Evolutionary conservation across 345 rosid genomes (phyloP).

Genomic region (Murraya koenigii): DNA sequence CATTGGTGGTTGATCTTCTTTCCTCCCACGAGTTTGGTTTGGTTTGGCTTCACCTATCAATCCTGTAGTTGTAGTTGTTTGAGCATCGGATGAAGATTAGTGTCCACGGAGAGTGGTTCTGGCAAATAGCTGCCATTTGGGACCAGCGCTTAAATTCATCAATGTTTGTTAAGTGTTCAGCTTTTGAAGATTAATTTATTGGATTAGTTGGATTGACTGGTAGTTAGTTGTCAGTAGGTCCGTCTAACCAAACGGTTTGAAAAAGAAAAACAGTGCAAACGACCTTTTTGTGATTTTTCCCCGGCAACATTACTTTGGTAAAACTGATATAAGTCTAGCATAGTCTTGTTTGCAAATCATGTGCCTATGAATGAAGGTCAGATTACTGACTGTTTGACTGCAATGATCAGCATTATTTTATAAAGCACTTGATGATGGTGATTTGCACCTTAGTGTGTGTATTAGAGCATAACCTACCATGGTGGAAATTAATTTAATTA

Average conservation of each 20-base stretch:
- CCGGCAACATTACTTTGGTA: background rate
- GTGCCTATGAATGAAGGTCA: background rate
- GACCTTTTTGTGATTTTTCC: background rate
- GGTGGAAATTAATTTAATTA: background rate
- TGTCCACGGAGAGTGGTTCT: background rate
- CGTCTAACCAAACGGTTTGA: constrained; percentile 15
- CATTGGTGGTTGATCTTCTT: constrained; percentile 17
- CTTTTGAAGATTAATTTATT: background rate
- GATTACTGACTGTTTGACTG: background rate
- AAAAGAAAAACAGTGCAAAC: constrained; percentile 10
- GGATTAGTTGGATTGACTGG: constrained; percentile 14
- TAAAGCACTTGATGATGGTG: background rate
- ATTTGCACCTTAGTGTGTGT: background rate
- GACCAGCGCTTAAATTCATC: constrained; percentile 16
- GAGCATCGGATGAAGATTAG: constrained; percentile 7
- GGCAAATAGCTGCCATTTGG: constrained; percentile 1
- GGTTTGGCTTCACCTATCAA: constrained; percentile 14
- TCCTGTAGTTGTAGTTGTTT: constrained; percentile 7
- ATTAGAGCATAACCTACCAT: background rate
- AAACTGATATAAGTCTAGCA: too few species aligned
- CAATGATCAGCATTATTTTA: background rate
- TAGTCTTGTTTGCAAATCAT: background rate
- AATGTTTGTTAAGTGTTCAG: constrained; percentile 1
- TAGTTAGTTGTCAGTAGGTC: constrained; percentile 23
- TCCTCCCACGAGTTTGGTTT: background rate